A percentile compares a stretch with the other conserved stretches of the same genome.
These are phyloP conservation scores for Camellia lanceoleosa DNA, from an alignment of 148 eudicot genomes.

Conservation along the genomic window DNA sequence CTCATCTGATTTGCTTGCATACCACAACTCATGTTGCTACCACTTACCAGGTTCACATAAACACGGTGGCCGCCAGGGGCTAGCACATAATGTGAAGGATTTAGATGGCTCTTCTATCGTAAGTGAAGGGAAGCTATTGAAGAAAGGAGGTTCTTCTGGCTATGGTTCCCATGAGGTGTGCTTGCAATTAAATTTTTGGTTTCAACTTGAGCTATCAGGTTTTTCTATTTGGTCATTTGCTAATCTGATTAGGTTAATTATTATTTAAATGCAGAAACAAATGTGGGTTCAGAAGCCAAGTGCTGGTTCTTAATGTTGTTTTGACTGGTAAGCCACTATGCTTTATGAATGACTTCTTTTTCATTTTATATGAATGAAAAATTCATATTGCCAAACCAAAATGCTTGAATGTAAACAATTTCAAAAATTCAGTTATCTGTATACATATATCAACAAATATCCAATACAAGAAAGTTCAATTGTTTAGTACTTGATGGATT, in stretches of 20 bases:
- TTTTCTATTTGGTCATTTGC: constrained; percentile 2
- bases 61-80: constrained; percentile 63
- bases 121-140: constrained; percentile 49
- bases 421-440: not conserved
- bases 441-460: not conserved
- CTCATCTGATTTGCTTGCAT: not conserved
- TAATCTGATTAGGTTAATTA: constrained; percentile 8
- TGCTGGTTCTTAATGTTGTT: constrained; percentile 66
- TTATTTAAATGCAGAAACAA: constrained; percentile 60
- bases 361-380: not conserved
- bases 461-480: too few relatives aligned
- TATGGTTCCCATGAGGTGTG: constrained; percentile 78
- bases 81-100: constrained; percentile 53
- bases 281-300: constrained; percentile 97
- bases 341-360: not conserved
- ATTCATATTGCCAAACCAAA: not conserved
- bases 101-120: constrained; percentile 39
- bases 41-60: constrained; percentile 55
- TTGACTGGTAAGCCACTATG: constrained; percentile 40
- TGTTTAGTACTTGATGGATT: too few relatives aligned
- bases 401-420: not conserved
- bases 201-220: not conserved
- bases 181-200: not conserved
- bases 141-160: constrained; percentile 56
- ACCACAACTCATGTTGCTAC: constrained; percentile 1